Evolutionary conservation across 2,329 filamentous ascomycete species (phyloP).

Genomic region (Didymellaceae sp.): DNA sequence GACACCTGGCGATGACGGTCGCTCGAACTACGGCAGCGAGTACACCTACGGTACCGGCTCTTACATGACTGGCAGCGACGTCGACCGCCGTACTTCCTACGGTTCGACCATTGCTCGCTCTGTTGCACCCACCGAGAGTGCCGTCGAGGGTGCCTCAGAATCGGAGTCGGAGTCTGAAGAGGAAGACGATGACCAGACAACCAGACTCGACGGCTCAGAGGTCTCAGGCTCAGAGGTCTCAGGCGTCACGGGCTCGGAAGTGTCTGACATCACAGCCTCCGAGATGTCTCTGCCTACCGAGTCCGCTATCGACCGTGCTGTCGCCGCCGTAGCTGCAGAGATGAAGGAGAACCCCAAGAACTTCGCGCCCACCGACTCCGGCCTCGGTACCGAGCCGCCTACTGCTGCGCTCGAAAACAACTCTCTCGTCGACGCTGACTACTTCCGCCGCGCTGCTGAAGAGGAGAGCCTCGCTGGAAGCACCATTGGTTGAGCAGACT

Average conservation of each 20-base stretch:
- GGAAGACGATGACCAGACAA: slow-evolving; percentile 39
- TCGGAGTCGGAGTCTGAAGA: slow-evolving; percentile 32
- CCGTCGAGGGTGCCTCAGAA: slow-evolving; percentile 42
- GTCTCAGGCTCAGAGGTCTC: slow-evolving; percentile 26
- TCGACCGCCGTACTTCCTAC: slow-evolving; percentile 52
- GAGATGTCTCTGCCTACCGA: slow-evolving; percentile 38
- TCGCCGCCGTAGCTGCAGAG: slow-evolving; percentile 40
- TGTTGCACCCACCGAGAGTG: slow-evolving; percentile 36
- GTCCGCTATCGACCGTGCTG: slow-evolving; percentile 40
- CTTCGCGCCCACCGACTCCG: slow-evolving; percentile 44
- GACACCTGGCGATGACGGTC: slow-evolving; percentile 44
- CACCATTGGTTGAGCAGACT: slow-evolving; percentile 40
- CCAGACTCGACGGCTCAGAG: slow-evolving; percentile 35
- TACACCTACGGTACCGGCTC: slow-evolving; percentile 57
- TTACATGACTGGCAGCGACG: slow-evolving; percentile 57
- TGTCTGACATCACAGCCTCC: no score
- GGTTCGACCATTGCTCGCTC: slow-evolving; percentile 48
- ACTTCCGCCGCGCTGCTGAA: slow-evolving; percentile 46
- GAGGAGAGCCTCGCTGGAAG: slow-evolving; percentile 49
- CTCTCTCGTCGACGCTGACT: slow-evolving; percentile 41
- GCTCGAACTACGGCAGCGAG: slow-evolving; percentile 53
- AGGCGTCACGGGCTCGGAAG: slow-evolving; percentile 22
- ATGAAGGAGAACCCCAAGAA: slow-evolving; percentile 35
- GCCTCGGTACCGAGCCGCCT: slow-evolving; percentile 47
- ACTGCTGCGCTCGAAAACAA: slow-evolving; percentile 36